Base-by-base conservation (phyloP, 345 rosid species). In the Citrus maxima region DNA sequence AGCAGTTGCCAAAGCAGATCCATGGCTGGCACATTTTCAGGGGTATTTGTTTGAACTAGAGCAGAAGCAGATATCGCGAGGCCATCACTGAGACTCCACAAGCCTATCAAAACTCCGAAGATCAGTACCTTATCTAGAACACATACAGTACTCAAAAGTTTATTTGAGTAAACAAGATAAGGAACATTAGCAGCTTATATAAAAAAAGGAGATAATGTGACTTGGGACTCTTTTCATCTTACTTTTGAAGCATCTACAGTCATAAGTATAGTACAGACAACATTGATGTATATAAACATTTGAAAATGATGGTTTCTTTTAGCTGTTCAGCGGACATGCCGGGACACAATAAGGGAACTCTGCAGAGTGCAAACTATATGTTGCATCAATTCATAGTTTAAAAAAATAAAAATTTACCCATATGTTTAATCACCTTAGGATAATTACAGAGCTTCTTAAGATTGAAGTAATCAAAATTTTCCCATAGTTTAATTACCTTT, bases 371-470 rank as follows among this genome's bases (percentile, higher is more conserved):
- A n/a, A 27, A 73, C 46, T 10, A 40, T 34, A 35, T 25, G 58
- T 62, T 27, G 38, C 42, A 27, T 74, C 16, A 61, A 21, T 37
- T 60, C 16, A 60, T 61, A 63, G 16, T 42, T 56, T 51, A 10
- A 60, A 62, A 32, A 67, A 70, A 10, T 61, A 42, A 42, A 60
- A 38, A 27, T 65, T 40, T 54, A 49, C 42, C 5, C 3, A 38
- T 25, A 76, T 40, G 3, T 30, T 37, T 70, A 49, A 70, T 62
- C 79, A 96, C 99, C 97, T 96, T 94, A 66, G 98, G 99, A 88
- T 96, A 98, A 82, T 96, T 96, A 89, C 99, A 94, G 77, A 96
- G 97, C 93, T 96, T 96, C 89, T 96, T 94, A 66, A 96, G 99
- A 46, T 13, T 46, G 13, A 46, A 46, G 51, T 12, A 46, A 46